phyloP scores from a whole-genome alignment of 768 basidiomycete species.

The Tulasnella sp. region DNA sequence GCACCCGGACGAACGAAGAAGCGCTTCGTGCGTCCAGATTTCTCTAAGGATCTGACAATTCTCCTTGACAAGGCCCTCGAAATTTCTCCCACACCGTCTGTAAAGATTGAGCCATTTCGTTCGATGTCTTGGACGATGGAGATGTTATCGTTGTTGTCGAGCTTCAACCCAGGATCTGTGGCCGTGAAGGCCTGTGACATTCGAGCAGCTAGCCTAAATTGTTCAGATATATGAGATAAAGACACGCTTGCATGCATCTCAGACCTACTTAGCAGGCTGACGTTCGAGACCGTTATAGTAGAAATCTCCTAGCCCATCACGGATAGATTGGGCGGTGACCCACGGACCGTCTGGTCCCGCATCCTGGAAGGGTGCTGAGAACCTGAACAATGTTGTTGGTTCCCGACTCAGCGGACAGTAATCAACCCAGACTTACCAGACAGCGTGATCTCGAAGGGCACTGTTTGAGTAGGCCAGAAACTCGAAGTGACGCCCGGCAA shows the following conservation, averaged over 20 bases:
- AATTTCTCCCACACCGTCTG: constrained; percentile 68
- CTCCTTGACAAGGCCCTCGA: constrained; percentile 52
- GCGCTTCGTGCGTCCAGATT: constrained; percentile 34
- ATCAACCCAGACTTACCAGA: constrained; percentile 45
- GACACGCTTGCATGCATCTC: neutral
- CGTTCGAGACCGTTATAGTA: constrained; percentile 35
- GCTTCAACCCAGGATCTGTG: constrained; percentile 56
- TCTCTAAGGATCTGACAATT: constrained; percentile 42
- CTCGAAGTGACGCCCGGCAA: constrained; percentile 53
- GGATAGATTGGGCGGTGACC: constrained; percentile 49
- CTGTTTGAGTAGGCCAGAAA: constrained; percentile 74
- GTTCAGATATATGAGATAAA: constrained; percentile 47
- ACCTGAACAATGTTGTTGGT: constrained; percentile 38
- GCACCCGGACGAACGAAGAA: constrained; percentile 45
- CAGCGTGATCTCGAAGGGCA: constrained; percentile 69
- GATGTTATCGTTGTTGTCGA: constrained; percentile 39
- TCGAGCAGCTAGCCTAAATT: constrained; percentile 66
- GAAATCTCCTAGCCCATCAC: constrained; percentile 54
- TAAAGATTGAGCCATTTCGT: constrained; percentile 49
- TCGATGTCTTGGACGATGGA: constrained; percentile 47
- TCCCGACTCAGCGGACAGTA: constrained; percentile 31
- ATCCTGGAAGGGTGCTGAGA: constrained; percentile 55
- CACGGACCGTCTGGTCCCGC: constrained; percentile 33
- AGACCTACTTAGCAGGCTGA: constrained; percentile 35
- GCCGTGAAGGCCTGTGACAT: constrained; percentile 72